Base-by-base conservation (phyloP, 768 basidiomycete species). In the Suillus brevipes region DNA sequence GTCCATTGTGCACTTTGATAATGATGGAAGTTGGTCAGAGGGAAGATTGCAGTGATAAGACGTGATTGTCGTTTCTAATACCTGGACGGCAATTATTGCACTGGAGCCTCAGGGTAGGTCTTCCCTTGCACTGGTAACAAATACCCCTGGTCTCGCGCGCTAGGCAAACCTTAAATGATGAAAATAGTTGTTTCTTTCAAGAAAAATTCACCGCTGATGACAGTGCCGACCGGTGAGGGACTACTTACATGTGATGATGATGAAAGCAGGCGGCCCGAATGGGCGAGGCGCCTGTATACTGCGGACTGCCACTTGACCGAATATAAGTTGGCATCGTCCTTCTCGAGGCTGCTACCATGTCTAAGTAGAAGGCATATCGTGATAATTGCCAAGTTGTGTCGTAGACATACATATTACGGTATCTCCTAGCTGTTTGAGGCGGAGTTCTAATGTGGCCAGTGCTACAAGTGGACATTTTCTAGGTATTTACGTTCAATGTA, bases 1-100 rank as follows among this genome's bases (percentile, higher is more conserved):
- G 42, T 59, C 68, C 75, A 72, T 72, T 68, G 60, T 68, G 71
- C 8, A 37, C 50, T 63, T 45, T 47, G 60, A 56, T 59, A 62
- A 49, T 52, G 40, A 43, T 61, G 66, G 67, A 53, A 57, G 66
- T 52, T 40, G 40, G 40, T 20, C 6, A 13, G 45, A 65, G 53
- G 47, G 56, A 62, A 61, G 42, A 53, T 34, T 49, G 59, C 60
- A 61, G 49, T 49, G 56, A 64, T 62, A 67, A 65, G 67, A 66
- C 57, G 64, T 47, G 67, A 67, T 59, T 70, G 38, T 59, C 43
- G 71, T 64, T 68, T 62, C 59, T 28, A 34, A 34, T 6, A 6
- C 10, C 9, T 55, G 10, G 53, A 18, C 18, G 28, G 18, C 28
- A 31, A 53, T 31, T 31, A 10, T 31, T 53, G 50, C 28, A 52